phyloP scores from a whole-genome alignment of 148 eudicot genomes.

The Oxyria digyna region DNA sequence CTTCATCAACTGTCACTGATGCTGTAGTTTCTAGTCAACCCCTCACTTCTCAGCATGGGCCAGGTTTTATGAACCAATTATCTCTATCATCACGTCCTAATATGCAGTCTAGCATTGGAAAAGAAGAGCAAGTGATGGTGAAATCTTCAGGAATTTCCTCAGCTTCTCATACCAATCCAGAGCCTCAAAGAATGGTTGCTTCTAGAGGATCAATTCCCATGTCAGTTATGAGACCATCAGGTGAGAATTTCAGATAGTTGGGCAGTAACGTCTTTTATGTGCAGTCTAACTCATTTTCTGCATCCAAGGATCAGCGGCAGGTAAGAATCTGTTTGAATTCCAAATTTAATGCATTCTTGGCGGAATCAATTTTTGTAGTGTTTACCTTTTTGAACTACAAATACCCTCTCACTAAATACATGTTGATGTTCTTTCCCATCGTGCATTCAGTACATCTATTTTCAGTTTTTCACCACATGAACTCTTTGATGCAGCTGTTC shows the following conservation, averaged over 20 bases:
- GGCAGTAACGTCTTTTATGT: no score
- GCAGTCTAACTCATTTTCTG: no score
- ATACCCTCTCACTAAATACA: no score
- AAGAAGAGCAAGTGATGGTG: conserved; percentile 19
- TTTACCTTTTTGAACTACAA: no score
- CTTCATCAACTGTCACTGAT: neutral
- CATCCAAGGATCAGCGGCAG: no score
- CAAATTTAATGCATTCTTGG: no score
- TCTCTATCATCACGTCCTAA: neutral
- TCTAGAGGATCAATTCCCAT: conserved; percentile 27
- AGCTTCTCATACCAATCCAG: conserved; percentile 17
- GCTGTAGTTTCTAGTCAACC: neutral
- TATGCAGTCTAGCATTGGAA: conserved; percentile 6
- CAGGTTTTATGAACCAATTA: neutral
- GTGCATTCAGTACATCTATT: neutral
- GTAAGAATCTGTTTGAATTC: no score
- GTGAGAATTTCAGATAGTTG: conserved; percentile 13
- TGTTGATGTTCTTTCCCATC: neutral
- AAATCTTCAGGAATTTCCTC: conserved; percentile 11
- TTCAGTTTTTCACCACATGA: neutral
- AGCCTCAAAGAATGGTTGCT: conserved; percentile 15
- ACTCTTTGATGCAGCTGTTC: conserved; percentile 38
- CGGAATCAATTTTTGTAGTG: no score
- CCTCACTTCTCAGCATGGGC: neutral
- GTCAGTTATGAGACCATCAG: conserved; percentile 26